Evolutionary conservation across 139 green algal species (phyloP), one percentile per base, ranked within the genome.

Genomic region (Chlorella sp.): DNA sequence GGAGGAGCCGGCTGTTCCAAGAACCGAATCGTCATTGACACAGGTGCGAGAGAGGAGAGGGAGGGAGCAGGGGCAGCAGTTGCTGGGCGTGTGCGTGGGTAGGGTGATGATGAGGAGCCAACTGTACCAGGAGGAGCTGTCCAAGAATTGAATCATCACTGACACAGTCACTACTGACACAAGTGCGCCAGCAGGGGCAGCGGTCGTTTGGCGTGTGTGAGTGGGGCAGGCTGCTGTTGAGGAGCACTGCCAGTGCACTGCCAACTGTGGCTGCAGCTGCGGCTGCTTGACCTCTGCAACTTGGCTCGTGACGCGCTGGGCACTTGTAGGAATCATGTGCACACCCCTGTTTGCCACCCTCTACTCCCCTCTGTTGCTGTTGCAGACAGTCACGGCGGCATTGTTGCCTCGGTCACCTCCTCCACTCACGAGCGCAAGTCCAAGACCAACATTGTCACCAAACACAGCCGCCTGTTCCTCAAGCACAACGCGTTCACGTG

Each of bases 381-480:
- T 36, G 79, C 86, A 83, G 91, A 93, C 80, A 86, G 69, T 36
- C 90, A 93, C 61, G 86, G 83, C 9, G 73, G n/a, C 34, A 86
- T 98, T 7, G 92, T 94, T n/a, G 95, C 96, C 48, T 94, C 91
- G 21, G 97, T 99, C 16, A 99, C 97, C 68, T 97, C 91, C 88
- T 97, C 94, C 90, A 99, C 98, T 36, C 95, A 98, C 85, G 98
- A 99, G 94, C 96, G 98, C 89, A 99, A 99, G 93, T 98, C 95
- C 84, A 99, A 99, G 94, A 99, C 98, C 90, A 98, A 98, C 92
- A 93, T 99, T 32, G 93, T 98, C 28, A 94, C 96, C 61, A 97
- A 96, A 91, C 95, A 99, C 85, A 95, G 95, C 60, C 92, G 93
- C 66, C 91, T 99, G 84, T 97, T 96, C 92, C 94, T 99, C 42